Base-by-base conservation (phyloP, 768 basidiomycete species). In the Hemileccinum rubropunctum region DNA sequence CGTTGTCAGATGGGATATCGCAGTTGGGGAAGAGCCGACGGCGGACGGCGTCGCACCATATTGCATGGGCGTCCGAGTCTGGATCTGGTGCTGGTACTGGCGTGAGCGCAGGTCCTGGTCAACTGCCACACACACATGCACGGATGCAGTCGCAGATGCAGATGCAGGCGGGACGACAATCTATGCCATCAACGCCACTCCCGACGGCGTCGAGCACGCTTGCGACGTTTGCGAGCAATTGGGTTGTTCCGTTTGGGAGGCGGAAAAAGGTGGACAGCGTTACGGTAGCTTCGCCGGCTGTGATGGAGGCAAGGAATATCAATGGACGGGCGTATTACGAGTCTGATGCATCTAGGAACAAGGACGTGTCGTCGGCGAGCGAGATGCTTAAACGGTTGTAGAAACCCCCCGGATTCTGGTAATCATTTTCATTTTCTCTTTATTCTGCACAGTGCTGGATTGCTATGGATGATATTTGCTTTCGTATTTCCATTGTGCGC, bases 191-290 rank as follows among this genome's bases (percentile, higher is more conserved):
- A 12, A n/a, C 34, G n/a, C 66, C 73, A 17, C 58, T 67, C 12
- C 45, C 70, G 36, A 76, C 76, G 4, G 75, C 81, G 6, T 73
- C 77, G 12, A 74, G 76, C 34, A 76, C 83, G 11, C 60, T 84
- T 17, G 80, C 81, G 11, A 80, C 70, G 51, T 68, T 84, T 42
- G 83, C 83, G 5, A 82, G 73, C 42, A 86, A 77, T 63, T 86
- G 80, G 81, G 84, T 83, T 1, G 77, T 81, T 46, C 67, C 81
- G 2, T 85, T 87, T 60, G 82, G 82, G 27, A 73, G 81, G 44
- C 79, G 74, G 65, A 83, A 77, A 62, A 64, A 54, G 42, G 43
- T 49, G 15, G 58, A 53, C 21, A 41, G 52, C 61, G 12, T 21
- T 7, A n/a, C 35, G 8, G 42, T 54, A 28, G 35, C 43, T 6